Evolutionary conservation across 768 basidiomycete genomes (phyloP).

Genomic region (Amanita jacksonii): DNA sequence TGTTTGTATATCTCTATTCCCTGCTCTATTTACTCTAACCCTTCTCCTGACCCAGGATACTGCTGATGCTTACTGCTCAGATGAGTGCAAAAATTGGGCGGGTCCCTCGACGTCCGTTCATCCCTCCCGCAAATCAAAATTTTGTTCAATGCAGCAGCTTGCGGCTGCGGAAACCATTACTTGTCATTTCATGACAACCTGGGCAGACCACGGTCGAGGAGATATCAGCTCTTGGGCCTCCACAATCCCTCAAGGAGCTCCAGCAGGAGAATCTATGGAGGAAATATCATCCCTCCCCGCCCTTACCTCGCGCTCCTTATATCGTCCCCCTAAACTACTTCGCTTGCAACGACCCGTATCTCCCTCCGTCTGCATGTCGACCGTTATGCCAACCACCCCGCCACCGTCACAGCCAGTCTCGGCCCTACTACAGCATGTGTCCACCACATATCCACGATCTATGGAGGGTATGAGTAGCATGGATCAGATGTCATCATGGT

Average conservation of each 20-base stretch:
- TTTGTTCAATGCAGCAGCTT: constrained; percentile 10
- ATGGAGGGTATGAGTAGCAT: constrained; percentile 24
- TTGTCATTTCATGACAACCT: constrained; percentile 17
- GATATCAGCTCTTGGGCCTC: constrained; percentile 42
- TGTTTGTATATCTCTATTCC: constrained; percentile 25
- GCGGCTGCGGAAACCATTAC: constrained; percentile 15
- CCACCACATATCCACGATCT: constrained; percentile 13
- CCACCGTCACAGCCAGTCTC: constrained; percentile 23
- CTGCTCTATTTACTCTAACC: constrained; percentile 12
- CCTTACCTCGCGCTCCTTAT: constrained; percentile 14
- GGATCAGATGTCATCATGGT: constrained; percentile 23
- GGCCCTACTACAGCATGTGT: constrained; percentile 24
- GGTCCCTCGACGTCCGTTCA: constrained; percentile 17
- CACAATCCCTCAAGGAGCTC: constrained; percentile 25
- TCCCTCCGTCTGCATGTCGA: constrained; percentile 44
- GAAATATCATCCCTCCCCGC: constrained; percentile 13
- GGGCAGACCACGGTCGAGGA: constrained; percentile 29
- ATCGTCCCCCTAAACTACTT: constrained; percentile 30
- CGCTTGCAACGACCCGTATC: constrained; percentile 31
- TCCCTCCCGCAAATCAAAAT: background rate
- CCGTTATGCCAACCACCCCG: constrained; percentile 22
- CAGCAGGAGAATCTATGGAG: constrained; percentile 16
- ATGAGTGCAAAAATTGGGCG: constrained; percentile 26
- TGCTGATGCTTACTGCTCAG: constrained; percentile 43
- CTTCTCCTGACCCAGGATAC: constrained; percentile 18